Evolutionary conservation across 2,329 filamentous ascomycete genomes (phyloP).

Genomic region (Xylariaceae sp.): DNA sequence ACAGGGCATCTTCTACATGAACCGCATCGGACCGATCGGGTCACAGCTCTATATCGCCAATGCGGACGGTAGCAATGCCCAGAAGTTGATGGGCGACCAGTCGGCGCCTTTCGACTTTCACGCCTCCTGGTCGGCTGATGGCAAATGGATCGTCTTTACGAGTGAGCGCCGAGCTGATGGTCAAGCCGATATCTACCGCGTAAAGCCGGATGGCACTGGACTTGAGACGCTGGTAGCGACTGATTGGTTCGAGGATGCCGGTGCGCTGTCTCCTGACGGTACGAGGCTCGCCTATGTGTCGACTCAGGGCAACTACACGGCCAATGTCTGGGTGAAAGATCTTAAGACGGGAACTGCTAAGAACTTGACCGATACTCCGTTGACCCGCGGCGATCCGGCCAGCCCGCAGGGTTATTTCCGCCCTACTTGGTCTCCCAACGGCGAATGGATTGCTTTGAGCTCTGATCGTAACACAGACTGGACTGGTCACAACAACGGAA

Average conservation of each 20-base stretch:
- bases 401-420: conserved; percentile 35
- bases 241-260: conserved; percentile 35
- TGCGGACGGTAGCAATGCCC: conserved; percentile 37
- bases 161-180: conserved; percentile 37
- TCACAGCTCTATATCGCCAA: conserved; percentile 31
- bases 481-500: conserved; percentile 38
- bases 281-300: conserved; percentile 38
- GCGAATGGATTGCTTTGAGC: conserved; percentile 38
- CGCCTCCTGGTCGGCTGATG: conserved; percentile 35
- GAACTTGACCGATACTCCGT: conserved; percentile 36
- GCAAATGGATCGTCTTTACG: conserved; percentile 38
- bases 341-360: conserved; percentile 28
- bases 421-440: conserved; percentile 39
- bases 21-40: conserved; percentile 18
- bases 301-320: conserved; percentile 32
- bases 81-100: conserved; percentile 28
- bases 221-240: conserved; percentile 33
- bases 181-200: conserved; percentile 38
- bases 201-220: conserved; percentile 32
- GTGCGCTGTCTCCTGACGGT: conserved; percentile 36
- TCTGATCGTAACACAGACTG: conserved; percentile 41
- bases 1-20: conserved; percentile 15
- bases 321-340: conserved; percentile 40
- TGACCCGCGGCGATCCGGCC: conserved; percentile 19
- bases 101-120: conserved; percentile 36